A percentile compares a stretch with the other conserved stretches of the same genome.
Evolutionary conservation across 202 grass and related monocot species (phyloP).

Genomic region (Schoenoplectus tabernaemontani): DNA sequence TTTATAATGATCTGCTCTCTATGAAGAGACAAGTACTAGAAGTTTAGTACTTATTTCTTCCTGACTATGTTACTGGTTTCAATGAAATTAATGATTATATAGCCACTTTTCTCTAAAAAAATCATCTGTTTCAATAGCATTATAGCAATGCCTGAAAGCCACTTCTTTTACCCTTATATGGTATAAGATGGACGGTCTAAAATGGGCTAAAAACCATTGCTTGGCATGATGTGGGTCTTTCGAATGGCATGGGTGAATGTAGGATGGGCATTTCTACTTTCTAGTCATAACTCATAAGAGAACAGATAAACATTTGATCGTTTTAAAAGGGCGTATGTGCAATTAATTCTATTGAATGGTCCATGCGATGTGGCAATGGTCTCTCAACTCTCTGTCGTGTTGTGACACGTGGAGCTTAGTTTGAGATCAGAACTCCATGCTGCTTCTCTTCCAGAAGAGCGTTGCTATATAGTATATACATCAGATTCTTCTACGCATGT

Average conservation of each 20-base stretch:
- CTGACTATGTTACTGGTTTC: too few species aligned
- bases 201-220: neutral
- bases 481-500: neutral
- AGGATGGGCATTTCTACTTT: too few species aligned
- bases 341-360: neutral
- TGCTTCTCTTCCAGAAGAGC: neutral
- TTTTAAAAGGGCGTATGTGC: neutral
- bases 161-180: neutral
- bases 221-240: neutral
- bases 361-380: conserved; percentile 14
- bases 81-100: too few species aligned
- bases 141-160: neutral
- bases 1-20: too few species aligned
- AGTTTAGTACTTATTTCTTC: too few species aligned
- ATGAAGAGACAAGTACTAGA: too few species aligned
- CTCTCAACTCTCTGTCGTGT: neutral
- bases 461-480: neutral
- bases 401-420: conserved; percentile 13
- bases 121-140: too few species aligned
- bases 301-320: neutral
- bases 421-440: neutral
- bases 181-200: neutral
- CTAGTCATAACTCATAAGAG: too few species aligned
- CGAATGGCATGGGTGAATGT: too few species aligned
- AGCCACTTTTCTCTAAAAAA: too few species aligned